phyloP scores from a whole-genome alignment of 192 early-diverging fungal species.

The Thamnidium elegans region DNA sequence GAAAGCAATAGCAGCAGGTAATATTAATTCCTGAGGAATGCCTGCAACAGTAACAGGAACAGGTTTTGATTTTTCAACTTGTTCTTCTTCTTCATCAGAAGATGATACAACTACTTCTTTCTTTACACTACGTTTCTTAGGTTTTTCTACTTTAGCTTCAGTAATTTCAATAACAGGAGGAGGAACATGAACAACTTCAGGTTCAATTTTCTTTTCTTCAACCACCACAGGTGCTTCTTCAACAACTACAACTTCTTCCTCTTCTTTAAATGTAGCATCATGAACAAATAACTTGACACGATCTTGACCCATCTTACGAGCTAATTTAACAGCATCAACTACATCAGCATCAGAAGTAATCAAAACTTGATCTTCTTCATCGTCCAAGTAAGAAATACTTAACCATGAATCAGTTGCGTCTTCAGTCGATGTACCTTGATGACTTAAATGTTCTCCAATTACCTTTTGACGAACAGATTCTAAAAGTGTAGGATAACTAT shows the following conservation, averaged over 20 bases:
- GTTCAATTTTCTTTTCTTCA: neutral
- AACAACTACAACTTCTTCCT: neutral
- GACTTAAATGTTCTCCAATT: constrained; percentile 11
- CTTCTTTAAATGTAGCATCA: constrained; percentile 22
- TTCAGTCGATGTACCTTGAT: neutral
- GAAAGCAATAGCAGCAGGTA: constrained; percentile 43
- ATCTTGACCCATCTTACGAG: constrained; percentile 70
- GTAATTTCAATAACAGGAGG: neutral
- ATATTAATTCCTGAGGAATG: constrained; percentile 34
- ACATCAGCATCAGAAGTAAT: constrained; percentile 78
- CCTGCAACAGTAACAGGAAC: no score
- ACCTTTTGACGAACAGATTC: constrained; percentile 56
- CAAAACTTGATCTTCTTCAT: constrained; percentile 85
- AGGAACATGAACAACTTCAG: neutral
- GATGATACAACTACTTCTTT: neutral
- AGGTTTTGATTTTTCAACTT: neutral
- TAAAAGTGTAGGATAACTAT: constrained; percentile 51
- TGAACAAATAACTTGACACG: constrained; percentile 70
- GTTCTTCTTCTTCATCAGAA: neutral
- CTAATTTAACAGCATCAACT: constrained; percentile 79
- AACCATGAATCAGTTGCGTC: constrained; percentile 27
- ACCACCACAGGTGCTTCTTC: no score
- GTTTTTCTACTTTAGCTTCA: neutral
- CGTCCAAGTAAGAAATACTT: constrained; percentile 82
- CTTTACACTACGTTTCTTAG: neutral